Conservation (phyloP, 2,329 filamentous ascomycete genomes). For the Diaporthe sp. region DNA sequence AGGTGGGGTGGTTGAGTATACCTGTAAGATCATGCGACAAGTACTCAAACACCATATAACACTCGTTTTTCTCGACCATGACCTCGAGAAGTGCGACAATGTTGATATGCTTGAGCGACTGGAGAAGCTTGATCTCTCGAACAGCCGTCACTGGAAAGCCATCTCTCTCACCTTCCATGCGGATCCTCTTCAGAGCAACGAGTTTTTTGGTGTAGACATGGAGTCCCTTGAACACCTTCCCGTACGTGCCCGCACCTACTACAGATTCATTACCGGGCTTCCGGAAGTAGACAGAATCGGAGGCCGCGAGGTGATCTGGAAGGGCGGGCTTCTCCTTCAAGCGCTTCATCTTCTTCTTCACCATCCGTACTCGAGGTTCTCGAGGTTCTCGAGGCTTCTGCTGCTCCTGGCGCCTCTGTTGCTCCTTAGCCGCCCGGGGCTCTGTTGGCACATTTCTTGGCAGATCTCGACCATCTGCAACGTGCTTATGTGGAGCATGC, state of each 20-base stretch:
- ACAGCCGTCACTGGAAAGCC: constrained; percentile 93
- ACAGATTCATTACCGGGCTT: constrained; percentile 99
- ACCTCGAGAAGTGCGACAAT: constrained; percentile 88
- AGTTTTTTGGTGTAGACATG: constrained; percentile 90
- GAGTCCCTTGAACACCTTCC: constrained; percentile 93
- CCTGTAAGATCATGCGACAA: constrained; percentile 96
- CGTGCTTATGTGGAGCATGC: constrained; percentile 17
- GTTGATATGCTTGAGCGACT: constrained; percentile 85
- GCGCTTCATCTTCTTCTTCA: constrained; percentile 77
- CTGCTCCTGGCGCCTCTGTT: constrained; percentile 40
- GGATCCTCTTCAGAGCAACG: constrained; percentile 90
- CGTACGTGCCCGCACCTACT: constrained; percentile 94
- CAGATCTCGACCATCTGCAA: constrained; percentile 49
- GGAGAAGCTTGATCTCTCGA: constrained; percentile 91
- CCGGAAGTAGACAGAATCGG: constrained; percentile 92
- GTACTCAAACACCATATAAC: constrained; percentile 99
- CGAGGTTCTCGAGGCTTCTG: constrained; percentile 50
- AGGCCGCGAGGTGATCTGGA: constrained; percentile 77
- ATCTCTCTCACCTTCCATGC: constrained; percentile 93
- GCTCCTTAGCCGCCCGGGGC: constrained; percentile 54
- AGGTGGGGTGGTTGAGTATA: constrained; percentile 92
- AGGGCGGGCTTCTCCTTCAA: constrained; percentile 79
- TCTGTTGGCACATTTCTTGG: constrained; percentile 65
- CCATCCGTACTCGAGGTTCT: constrained; percentile 67
- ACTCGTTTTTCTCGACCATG: constrained; percentile 99